Evolutionary conservation across 441 rosid species (phyloP).

Genomic region (Pelargonium myrrhifolium): DNA sequence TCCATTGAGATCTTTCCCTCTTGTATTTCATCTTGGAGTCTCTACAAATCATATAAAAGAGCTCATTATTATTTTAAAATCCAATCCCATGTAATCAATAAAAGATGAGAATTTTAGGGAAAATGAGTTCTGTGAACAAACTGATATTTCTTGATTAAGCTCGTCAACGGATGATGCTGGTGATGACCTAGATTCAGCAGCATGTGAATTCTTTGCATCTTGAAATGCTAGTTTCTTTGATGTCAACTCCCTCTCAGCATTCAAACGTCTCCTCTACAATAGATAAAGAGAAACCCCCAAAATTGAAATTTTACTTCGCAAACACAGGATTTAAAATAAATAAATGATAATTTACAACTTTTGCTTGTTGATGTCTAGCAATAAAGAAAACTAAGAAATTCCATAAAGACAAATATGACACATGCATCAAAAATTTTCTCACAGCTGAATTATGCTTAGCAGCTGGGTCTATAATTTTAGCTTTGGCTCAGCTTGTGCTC

Average conservation of each 20-base stretch:
- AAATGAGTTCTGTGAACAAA: conserved; percentile 37
- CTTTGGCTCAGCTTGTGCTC: conserved; percentile 3
- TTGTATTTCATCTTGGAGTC: conserved; percentile 40
- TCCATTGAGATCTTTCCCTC: conserved; percentile 47
- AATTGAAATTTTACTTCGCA: not conserved
- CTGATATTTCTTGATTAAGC: conserved; percentile 72
- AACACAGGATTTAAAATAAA: not conserved
- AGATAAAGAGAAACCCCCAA: conserved; percentile 15
- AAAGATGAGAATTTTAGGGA: conserved; percentile 7
- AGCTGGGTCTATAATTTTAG: not conserved
- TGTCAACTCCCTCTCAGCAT: conserved; percentile 40
- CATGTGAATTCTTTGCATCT: conserved; percentile 52
- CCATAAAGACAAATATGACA: not conserved
- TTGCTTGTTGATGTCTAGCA: not conserved
- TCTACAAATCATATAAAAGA: conserved; percentile 31
- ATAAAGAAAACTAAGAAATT: conserved; percentile 2
- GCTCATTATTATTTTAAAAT: not conserved
- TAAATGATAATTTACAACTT: not conserved
- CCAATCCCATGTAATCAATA: conserved; percentile 10
- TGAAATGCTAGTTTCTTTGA: conserved; percentile 47
- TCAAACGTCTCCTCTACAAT: conserved; percentile 48
- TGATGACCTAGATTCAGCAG: conserved; percentile 37
- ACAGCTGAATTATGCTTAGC: not conserved
- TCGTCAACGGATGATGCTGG: conserved; percentile 64
- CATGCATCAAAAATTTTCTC: not conserved